These are phyloP conservation scores for Citrullus amarus DNA, from an alignment of 306 rosid genomes.

Conservation along the genomic window DNA sequence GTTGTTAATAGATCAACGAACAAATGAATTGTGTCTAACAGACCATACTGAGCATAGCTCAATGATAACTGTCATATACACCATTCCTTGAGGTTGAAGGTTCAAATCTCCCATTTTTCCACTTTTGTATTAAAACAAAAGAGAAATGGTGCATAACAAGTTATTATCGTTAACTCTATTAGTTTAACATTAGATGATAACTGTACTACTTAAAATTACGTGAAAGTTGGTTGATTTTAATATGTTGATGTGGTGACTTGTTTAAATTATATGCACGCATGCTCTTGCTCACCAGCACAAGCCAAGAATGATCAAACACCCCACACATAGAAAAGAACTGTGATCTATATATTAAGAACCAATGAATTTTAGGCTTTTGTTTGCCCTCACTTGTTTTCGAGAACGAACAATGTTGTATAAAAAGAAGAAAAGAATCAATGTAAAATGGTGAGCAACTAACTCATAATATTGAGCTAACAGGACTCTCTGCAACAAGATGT, in stretches of 20 bases:
- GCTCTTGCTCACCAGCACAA: neutral
- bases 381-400: neutral
- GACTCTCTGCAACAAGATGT: slow-evolving; percentile 33
- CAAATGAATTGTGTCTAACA: too few relatives aligned
- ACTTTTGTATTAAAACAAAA: too few relatives aligned
- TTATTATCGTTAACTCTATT: too few relatives aligned
- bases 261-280: neutral
- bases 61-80: too few relatives aligned
- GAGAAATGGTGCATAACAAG: too few relatives aligned
- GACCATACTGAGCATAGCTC: too few relatives aligned
- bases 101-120: too few relatives aligned
- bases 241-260: neutral
- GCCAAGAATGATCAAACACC: neutral
- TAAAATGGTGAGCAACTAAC: neutral
- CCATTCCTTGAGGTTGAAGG: too few relatives aligned
- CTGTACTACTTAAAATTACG: too few relatives aligned
- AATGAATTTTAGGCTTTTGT: neutral
- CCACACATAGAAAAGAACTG: neutral
- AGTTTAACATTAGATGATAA: too few relatives aligned
- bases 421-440: slow-evolving; percentile 12
- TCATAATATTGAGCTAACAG: slow-evolving; percentile 6
- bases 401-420: slow-evolving; percentile 1
- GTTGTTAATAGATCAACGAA: too few relatives aligned
- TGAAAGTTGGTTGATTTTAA: neutral
- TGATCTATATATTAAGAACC: neutral